Conservation (phyloP, 257 asterid genomes). For the Striga asiatica region DNA sequence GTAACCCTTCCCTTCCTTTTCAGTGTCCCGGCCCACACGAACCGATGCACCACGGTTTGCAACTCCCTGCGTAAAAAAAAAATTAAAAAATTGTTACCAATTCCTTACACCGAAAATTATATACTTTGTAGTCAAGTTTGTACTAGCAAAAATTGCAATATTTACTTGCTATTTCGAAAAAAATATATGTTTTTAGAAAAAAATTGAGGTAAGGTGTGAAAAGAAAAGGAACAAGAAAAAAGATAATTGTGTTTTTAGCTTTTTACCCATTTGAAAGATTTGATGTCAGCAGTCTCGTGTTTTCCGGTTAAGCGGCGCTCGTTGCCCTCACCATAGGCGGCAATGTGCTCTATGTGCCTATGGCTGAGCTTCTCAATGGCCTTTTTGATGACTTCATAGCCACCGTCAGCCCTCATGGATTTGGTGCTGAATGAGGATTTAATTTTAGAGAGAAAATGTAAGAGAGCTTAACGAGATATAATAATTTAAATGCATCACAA, state of each 20-base stretch:
- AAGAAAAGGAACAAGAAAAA: not conserved
- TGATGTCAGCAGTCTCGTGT: conserved; percentile 77
- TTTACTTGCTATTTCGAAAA: too few relatives aligned
- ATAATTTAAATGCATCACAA: too few relatives aligned
- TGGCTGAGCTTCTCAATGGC: conserved; percentile 68
- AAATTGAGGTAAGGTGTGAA: too few relatives aligned
- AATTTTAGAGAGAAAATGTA: too few relatives aligned
- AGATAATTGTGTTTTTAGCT: not conserved
- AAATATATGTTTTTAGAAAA: too few relatives aligned
- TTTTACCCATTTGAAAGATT: conserved; percentile 69
- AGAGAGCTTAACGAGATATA: not conserved
- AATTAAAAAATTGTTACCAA: not conserved
- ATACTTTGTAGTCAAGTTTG: too few relatives aligned
- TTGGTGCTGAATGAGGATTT: conserved; percentile 47
- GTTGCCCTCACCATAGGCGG: conserved; percentile 93
- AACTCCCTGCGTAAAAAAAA: conserved; percentile 46
- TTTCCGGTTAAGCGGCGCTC: conserved; percentile 91
- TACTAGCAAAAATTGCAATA: too few relatives aligned
- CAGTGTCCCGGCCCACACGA: conserved; percentile 90
- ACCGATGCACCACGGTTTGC: conserved; percentile 90
- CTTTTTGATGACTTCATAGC: conserved; percentile 65
- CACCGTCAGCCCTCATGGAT: conserved; percentile 78
- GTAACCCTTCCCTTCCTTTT: conserved; percentile 88
- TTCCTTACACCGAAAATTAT: too few relatives aligned
- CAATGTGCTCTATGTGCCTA: conserved; percentile 86